Evolutionary conservation across 108 stramenopile genomes (phyloP), one percentile per base, ranked within the genome.

Genomic region (Conticribra weissflogii): DNA sequence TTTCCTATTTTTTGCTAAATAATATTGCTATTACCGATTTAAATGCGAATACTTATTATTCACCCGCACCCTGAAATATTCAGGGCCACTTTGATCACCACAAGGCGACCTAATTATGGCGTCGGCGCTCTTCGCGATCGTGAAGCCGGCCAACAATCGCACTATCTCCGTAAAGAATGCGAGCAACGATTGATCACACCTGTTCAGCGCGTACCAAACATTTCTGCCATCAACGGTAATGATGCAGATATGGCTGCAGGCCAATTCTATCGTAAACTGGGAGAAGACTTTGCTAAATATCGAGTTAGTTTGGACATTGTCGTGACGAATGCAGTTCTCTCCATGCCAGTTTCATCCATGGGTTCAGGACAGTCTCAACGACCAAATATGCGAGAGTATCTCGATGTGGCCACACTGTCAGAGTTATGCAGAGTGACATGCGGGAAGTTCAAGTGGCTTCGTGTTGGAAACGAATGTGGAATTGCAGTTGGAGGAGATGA

Each of bases 361-460:
- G 59, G 63, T 19, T n/a, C 22, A 3, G 36, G 66, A 30, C 16
- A 54, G 33, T 21, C 59, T 51, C 41, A 22, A n/a, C 36, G 31
- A 66, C 64, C 76, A 46, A 76, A 73, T 46, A 19, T 66, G 14
- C 52, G 76, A 34, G 77, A 77, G 56, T 95, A 79, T 75, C 54
- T 90, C 61, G 94, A 91, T 63, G 74, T 92, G 17, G 86, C 91
- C 17, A 92, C 94, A 14, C 41, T 92, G 28, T 62, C 78, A n/a
- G 80, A 90, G 65, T 49, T 92, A 5, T 92, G 89, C 61, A 82
- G 87, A 16, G 34, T 41, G 0, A 89, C 90, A 19, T 85, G 86
- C 63, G 94, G 94, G 3, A 65, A 78, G 34, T 78, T 92, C 60
- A 72, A 79, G 45, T 86, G 89, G 88, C 83, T 95, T 41, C 79